Evolutionary conservation across 768 basidiomycete genomes (phyloP).

Genomic region (Kockovaella imperatae): DNA sequence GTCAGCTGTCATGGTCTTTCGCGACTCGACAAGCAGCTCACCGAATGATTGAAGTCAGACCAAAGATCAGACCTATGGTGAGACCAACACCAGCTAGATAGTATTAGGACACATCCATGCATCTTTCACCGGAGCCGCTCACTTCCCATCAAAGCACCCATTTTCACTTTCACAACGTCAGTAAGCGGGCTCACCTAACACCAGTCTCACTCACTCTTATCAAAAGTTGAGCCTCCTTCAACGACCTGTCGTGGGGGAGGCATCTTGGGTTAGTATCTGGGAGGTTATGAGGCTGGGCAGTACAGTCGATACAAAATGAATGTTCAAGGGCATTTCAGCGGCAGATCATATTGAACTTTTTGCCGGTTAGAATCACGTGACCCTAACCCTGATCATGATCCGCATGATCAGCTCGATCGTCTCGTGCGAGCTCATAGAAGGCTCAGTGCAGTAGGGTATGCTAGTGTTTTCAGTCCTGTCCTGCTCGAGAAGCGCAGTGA

Average conservation of each 20-base stretch:
- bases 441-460: no score
- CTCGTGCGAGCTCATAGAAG: no score
- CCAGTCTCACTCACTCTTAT: constrained; percentile 36
- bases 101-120: background rate
- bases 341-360: no score
- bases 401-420: no score
- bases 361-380: no score
- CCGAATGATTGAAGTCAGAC: constrained; percentile 85
- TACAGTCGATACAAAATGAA: no score
- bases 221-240: constrained; percentile 36
- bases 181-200: background rate
- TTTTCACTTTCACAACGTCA: constrained; percentile 33
- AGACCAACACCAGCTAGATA: constrained; percentile 71
- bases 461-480: no score
- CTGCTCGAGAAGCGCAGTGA: no score
- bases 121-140: constrained; percentile 14
- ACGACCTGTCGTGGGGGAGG: constrained; percentile 41
- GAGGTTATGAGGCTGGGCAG: no score
- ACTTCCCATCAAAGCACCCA: constrained; percentile 45
- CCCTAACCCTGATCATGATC: no score
- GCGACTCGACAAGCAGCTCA: constrained; percentile 44
- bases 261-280: constrained; percentile 32
- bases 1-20: background rate
- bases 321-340: no score
- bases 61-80: constrained; percentile 96